phyloP scores from a whole-genome alignment of 495 filamentous ascomycete species.

The Amorphotheca resinae region DNA sequence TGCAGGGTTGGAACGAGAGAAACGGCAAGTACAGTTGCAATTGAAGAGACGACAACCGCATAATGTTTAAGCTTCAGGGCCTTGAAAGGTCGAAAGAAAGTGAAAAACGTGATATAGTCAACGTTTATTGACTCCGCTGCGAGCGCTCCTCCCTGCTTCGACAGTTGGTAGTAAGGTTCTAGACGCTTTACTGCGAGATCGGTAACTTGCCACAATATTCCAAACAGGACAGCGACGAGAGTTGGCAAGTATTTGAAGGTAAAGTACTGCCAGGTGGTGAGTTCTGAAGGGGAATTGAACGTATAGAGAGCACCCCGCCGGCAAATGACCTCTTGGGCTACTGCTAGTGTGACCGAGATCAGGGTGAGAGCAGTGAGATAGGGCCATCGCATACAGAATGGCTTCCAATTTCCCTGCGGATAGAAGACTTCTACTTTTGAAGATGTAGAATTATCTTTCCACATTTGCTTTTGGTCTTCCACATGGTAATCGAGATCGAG shows the following conservation, averaged over 20 bases:
- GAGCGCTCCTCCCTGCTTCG: conserved; percentile 46
- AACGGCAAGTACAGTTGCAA: conserved; percentile 49
- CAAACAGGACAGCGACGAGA: conserved; percentile 53
- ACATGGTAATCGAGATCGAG: neutral
- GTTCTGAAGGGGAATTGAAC: conserved; percentile 39
- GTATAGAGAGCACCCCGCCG: conserved; percentile 33
- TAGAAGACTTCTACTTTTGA: conserved; percentile 34
- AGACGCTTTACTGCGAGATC: conserved; percentile 65
- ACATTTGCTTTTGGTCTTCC: neutral
- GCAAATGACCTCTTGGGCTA: conserved; percentile 46
- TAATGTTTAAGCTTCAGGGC: conserved; percentile 49
- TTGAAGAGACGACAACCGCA: conserved; percentile 49
- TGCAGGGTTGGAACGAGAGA: conserved; percentile 50
- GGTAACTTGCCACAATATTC: conserved; percentile 61
- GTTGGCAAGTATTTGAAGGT: conserved; percentile 63
- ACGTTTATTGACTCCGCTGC: conserved; percentile 59
- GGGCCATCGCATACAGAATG: conserved; percentile 54
- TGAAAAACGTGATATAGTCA: conserved; percentile 56
- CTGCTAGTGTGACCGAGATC: conserved; percentile 42
- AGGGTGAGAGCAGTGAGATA: conserved; percentile 46
- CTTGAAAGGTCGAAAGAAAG: conserved; percentile 47
- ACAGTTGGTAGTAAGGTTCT: conserved; percentile 65
- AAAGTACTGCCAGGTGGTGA: conserved; percentile 45
- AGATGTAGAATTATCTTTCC: neutral
- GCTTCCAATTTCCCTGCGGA: conserved; percentile 58